These are phyloP conservation scores for Aspergillus wentii DNA, from an alignment of 495 filamentous ascomycete genomes.

Conservation along the genomic window DNA sequence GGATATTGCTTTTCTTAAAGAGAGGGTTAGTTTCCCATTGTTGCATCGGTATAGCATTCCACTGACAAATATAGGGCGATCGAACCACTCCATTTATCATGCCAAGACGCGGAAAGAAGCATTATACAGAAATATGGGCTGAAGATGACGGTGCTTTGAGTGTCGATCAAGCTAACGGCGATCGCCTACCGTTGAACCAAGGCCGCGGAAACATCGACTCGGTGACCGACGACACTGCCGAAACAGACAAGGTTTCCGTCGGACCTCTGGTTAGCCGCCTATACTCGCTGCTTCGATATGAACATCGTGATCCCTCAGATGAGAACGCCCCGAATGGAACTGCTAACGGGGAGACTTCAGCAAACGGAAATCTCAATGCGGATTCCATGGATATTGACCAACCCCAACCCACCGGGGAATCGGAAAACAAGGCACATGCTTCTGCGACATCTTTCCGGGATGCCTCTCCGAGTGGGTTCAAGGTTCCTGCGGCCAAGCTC, in stretches of 20 bases:
- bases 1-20: constrained; percentile 87
- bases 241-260: constrained; percentile 86
- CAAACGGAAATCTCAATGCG: constrained; percentile 42
- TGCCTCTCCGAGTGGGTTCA: constrained; percentile 55
- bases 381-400: constrained; percentile 49
- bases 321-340: constrained; percentile 56
- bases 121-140: constrained; percentile 86
- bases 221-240: constrained; percentile 76
- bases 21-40: constrained; percentile 48
- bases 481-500: constrained; percentile 55
- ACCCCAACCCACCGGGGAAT: constrained; percentile 32
- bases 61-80: constrained; percentile 58
- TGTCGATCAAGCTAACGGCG: constrained; percentile 53
- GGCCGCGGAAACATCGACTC: constrained; percentile 77
- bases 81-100: constrained; percentile 77
- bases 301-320: constrained; percentile 59
- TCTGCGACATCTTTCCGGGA: constrained; percentile 75
- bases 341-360: constrained; percentile 46
- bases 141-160: constrained; percentile 82
- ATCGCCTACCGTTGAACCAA: constrained; percentile 70
- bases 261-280: constrained; percentile 83
- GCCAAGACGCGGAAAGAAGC: constrained; percentile 76
- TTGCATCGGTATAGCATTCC: not conserved
- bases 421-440: constrained; percentile 48
- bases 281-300: constrained; percentile 75